phyloP scores from a whole-genome alignment of 371 early-diverging fungal genomes.

The Apophysomyces ossiformis region DNA sequence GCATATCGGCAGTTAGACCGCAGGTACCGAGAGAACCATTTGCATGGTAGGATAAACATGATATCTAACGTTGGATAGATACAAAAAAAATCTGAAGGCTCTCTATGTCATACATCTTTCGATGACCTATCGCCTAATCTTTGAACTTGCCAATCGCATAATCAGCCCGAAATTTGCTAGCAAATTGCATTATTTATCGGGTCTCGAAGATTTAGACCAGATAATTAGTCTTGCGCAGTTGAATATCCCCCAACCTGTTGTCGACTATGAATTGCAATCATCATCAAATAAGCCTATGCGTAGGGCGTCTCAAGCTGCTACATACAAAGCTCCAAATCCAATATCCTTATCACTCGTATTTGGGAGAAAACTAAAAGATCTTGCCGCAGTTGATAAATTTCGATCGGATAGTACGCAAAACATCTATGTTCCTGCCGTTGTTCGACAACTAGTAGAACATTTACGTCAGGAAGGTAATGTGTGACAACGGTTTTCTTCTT shows the following conservation, averaged over 20 bases:
- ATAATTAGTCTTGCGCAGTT: conserved; percentile 72
- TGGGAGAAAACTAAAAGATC: conserved; percentile 39
- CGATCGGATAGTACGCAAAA: neutral
- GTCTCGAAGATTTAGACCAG: conserved; percentile 63
- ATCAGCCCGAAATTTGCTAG: conserved; percentile 82
- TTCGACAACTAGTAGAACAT: conserved; percentile 36
- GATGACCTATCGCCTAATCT: conserved; percentile 16
- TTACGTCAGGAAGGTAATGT: conserved; percentile 36
- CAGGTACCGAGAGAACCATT: conserved; percentile 43
- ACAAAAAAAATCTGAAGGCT: conserved; percentile 83
- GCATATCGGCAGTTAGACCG: conserved; percentile 72
- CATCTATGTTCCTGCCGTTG: conserved; percentile 40
- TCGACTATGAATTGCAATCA: conserved; percentile 50
- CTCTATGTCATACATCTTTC: conserved; percentile 80
- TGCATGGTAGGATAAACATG: neutral
- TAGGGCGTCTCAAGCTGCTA: conserved; percentile 3
- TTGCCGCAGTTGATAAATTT: conserved; percentile 21
- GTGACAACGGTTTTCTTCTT: neutral
- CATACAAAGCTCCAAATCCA: neutral
- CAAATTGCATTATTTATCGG: conserved; percentile 78
- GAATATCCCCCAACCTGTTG: conserved; percentile 72
- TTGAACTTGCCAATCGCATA: conserved; percentile 27
- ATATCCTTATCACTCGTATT: conserved; percentile 34
- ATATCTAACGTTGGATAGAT: conserved; percentile 45
- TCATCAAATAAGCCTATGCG: conserved; percentile 9